phyloP scores from a whole-genome alignment of 208 protist genomes.

The Trypanosoma platydactyli region DNA sequence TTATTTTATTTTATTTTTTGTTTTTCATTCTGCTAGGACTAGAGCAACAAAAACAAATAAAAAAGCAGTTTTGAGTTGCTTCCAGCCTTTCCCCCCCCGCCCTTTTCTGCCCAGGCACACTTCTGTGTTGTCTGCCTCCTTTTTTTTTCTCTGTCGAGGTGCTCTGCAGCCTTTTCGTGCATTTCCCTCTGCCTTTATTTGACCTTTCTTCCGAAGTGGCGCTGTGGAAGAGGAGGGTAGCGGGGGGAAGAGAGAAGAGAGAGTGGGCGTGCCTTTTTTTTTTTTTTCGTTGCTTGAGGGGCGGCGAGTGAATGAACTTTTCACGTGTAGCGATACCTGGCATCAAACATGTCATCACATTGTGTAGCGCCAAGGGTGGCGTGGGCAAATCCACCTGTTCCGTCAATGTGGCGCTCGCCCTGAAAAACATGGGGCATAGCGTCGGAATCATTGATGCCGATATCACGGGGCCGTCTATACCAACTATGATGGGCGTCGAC shows the following conservation, averaged over 20 bases:
- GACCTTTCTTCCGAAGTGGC: no score
- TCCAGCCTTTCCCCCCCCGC: no score
- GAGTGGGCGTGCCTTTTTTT: no score
- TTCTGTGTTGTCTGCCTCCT: no score
- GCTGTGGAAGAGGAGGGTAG: no score
- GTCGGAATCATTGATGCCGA: conserved; percentile 92
- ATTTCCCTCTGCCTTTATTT: no score
- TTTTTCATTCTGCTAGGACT: neutral
- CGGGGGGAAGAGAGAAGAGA: no score
- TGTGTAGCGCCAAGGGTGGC: conserved; percentile 93
- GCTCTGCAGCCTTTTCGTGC: no score
- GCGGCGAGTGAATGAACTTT: conserved; percentile 59
- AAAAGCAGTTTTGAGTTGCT: neutral
- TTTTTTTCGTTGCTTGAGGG: no score
- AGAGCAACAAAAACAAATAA: conserved; percentile 7
- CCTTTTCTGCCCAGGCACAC: no score
- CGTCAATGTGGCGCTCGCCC: conserved; percentile 86
- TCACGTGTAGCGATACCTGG: conserved; percentile 79
- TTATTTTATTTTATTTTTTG: neutral
- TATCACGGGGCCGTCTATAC: conserved; percentile 91
- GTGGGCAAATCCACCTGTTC: conserved; percentile 93
- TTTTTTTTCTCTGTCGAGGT: neutral
- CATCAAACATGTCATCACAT: conserved; percentile 77
- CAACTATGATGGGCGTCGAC: conserved; percentile 85
- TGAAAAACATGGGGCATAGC: conserved; percentile 74